Conservation (phyloP, 2,329 filamentous ascomycete species). For the Cytospora mali region DNA sequence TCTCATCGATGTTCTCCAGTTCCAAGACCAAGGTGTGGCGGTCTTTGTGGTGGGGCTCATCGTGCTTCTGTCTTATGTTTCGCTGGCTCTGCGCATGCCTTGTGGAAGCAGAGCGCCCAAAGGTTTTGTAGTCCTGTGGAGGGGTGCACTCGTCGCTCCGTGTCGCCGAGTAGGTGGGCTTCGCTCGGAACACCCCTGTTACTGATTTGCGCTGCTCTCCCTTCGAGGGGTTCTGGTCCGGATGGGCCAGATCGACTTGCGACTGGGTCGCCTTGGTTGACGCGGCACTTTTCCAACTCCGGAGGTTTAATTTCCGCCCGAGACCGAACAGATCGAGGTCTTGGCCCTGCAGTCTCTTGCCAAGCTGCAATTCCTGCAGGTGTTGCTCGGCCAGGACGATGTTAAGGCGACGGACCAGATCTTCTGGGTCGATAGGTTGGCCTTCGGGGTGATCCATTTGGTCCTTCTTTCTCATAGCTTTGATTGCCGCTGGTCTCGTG, state of each 20-base stretch:
- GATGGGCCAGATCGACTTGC: not conserved
- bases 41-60: not conserved
- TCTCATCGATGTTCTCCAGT: constrained; percentile 1
- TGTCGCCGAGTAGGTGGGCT: not conserved
- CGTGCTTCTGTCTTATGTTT: not conserved
- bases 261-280: not conserved
- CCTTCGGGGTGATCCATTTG: not conserved
- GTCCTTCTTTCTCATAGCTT: not conserved
- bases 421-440: constrained; percentile 8
- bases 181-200: constrained; percentile 7
- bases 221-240: not conserved
- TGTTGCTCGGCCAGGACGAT: constrained; percentile 12
- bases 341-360: not conserved
- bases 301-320: constrained; percentile 2
- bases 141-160: not conserved
- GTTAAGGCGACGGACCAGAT: constrained; percentile 15
- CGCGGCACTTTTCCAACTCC: not conserved
- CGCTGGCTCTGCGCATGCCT: not conserved
- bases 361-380: constrained; percentile 2
- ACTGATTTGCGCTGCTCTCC: constrained; percentile 1
- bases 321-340: constrained; percentile 4
- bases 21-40: constrained; percentile 12
- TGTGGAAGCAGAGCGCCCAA: not conserved
- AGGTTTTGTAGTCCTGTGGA: not conserved
- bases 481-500: constrained; percentile 5